A percentile compares a stretch with the other conserved stretches of the same genome.
These are phyloP conservation scores for Ocimum tenuiflorum DNA, from an alignment of 257 asterid species.

Conservation along the genomic window DNA sequence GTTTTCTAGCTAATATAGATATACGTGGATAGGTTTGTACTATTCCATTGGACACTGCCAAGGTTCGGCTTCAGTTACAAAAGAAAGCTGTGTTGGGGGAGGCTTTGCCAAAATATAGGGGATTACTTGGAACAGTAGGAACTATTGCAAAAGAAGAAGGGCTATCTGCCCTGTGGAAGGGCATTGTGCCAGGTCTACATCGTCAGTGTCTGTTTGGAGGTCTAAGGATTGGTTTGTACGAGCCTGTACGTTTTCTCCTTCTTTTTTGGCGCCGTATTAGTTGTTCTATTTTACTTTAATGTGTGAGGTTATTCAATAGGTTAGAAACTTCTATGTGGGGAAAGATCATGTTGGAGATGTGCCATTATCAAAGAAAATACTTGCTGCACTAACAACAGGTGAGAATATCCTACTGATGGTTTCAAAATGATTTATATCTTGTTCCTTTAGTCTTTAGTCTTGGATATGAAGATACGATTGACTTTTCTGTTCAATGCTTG, in stretches of 20 bases:
- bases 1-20: too few species aligned
- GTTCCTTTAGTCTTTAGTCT: not conserved
- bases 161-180: constrained; percentile 76
- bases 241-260: constrained; percentile 56
- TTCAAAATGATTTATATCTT: not conserved
- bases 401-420: constrained; percentile 20
- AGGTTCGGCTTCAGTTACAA: constrained; percentile 94
- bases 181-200: constrained; percentile 92
- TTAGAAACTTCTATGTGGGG: constrained; percentile 71
- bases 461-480: not conserved
- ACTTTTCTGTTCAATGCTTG: not conserved
- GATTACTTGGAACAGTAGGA: constrained; percentile 89
- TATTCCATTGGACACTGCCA: constrained; percentile 92
- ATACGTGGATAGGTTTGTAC: constrained; percentile 48
- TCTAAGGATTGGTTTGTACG: constrained; percentile 87
- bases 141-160: constrained; percentile 99
- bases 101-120: constrained; percentile 74
- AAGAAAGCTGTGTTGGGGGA: constrained; percentile 75
- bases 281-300: not conserved
- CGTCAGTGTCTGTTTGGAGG: constrained; percentile 95
- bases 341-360: constrained; percentile 96
- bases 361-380: constrained; percentile 77
- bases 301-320: constrained; percentile 33
- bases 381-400: constrained; percentile 98
- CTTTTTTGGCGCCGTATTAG: not conserved